Base-by-base conservation (phyloP, 2,329 filamentous ascomycete genomes). In the Ceratocystis diversiconidia region DNA sequence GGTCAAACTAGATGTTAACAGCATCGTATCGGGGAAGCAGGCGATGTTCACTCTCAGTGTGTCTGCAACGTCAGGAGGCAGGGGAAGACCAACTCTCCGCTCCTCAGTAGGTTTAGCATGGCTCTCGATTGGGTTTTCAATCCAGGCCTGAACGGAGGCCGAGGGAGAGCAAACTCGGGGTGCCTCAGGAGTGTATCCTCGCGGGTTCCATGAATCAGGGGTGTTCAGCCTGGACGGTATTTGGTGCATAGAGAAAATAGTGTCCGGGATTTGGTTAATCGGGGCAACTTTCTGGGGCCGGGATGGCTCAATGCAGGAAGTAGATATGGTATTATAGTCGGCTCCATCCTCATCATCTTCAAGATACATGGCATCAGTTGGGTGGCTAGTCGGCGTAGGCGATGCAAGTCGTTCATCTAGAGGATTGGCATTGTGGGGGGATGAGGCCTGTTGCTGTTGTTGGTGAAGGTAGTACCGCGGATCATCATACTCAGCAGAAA, bases 11-110 rank as follows among this genome's bases (percentile, higher is more conserved):
- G 78, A 79, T 4, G 81, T 79, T 10, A 80, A 74, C 1, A 85
- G 77, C 79, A 84, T 82, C 0, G 81, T 83, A 69, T 83, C 81
- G 0, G 82, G 82, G 68, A 85, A 85, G 69, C 80, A 83, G 4
- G 77, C 74, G 10, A 83, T 78, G 0, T 79, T 82, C 5, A 82
- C 76, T 32, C 79, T 75, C 3, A 85, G 73, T 0, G 77, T 82
- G 66, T 85, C 81, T 50, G 84, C 72, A 2, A 82, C 75, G 30
- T 83, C 77, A 0, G 79, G 77, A 0, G 81, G 80, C 0, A 85
- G 74, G 0, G 79, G 82, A 5, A 84, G 72, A 0, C 73, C 73
- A 61, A 72, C 60, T 12, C 61, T 44, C 17, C 52, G 60, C 48
- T 63, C 64, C 28, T 62, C 64, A 10, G 17, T 32, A 17, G 59